Evolutionary conservation across 1,139 yeast genomes (phyloP), one percentile per base, ranked within the genome.

Genomic region (Saccharomyces pastorianus): DNA sequence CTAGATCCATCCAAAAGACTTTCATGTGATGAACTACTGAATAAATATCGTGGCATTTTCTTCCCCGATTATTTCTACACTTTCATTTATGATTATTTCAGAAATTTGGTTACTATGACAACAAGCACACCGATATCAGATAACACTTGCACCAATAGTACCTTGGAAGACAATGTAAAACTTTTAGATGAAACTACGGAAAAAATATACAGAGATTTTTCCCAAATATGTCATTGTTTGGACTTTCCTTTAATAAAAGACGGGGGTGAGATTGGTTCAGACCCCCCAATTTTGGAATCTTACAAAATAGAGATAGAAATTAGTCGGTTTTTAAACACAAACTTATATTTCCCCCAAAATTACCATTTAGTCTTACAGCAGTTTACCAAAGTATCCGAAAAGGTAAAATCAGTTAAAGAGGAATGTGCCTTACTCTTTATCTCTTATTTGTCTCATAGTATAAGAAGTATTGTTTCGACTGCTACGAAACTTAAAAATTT

Each of bases 31-130:
- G 78, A 76, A 14, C 74, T 86, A 46, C 71, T 93, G 29, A 68
- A 68, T 0, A 73, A 77, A 50, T 85, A 77, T 60, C 72, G 76
- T 48, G 79, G 73, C 1, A 64, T 61, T 0, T 73, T 84, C 20
- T 93, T 88, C 63, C 97, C 97, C 0, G 78, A 74, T 4, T 80
- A 78, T 60, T 91, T 91, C 62, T 84, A 85, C 69, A 76, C 76
- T 4, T 88, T 85, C 66, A 69, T 88, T 48, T 87, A 87, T 66
- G 83, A 82, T 13, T 88, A 85, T 64, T 76, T 88, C 67, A 76
- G 77, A 54, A 70, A 73, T 17, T 63, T 83, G 25, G 62, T 66
- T 5, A 55, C 60, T 2, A 52, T 65, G 25, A 59, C 61, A 4
- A 65, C 68, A 13, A 73, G 70, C 52, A 65, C 63, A 51, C 62